Percentiles rank a stretch among this genome's conserved stretches.
Conservation (phyloP, 2,329 filamentous ascomycete genomes). For the Diaporthe amygdali region DNA sequence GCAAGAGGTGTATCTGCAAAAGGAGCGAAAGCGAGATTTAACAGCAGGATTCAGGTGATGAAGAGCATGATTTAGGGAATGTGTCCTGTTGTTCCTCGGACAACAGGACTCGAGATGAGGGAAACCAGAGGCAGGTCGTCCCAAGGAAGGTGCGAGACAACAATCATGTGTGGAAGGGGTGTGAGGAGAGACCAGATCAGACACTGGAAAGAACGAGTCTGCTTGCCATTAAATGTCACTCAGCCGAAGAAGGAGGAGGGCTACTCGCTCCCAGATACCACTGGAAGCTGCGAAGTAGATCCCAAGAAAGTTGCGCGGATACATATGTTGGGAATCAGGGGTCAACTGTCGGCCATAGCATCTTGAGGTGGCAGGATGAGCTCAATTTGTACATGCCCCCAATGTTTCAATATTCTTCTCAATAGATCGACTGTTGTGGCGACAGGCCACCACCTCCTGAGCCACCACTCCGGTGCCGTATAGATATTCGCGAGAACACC, state of each 20-base stretch:
- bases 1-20: not conserved
- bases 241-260: not conserved
- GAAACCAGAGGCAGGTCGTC: not conserved
- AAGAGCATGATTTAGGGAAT: not conserved
- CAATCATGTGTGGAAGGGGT: not conserved
- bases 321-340: not conserved
- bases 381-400: too few species aligned
- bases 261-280: not conserved
- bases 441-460: constrained; percentile 31
- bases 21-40: not conserved
- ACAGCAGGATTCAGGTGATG: not conserved
- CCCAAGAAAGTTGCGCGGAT: too few species aligned
- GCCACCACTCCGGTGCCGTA: constrained; percentile 31
- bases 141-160: not conserved
- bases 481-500: constrained; percentile 42
- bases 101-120: not conserved
- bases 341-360: too few species aligned
- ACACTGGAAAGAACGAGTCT: not conserved
- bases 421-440: not conserved
- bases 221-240: not conserved
- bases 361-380: not conserved
- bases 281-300: not conserved
- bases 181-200: not conserved
- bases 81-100: not conserved
- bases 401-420: too few species aligned